These are phyloP conservation scores for Neophaeococcomyces aloes DNA, from an alignment of 2,329 filamentous ascomycete genomes.

Conservation along the genomic window DNA sequence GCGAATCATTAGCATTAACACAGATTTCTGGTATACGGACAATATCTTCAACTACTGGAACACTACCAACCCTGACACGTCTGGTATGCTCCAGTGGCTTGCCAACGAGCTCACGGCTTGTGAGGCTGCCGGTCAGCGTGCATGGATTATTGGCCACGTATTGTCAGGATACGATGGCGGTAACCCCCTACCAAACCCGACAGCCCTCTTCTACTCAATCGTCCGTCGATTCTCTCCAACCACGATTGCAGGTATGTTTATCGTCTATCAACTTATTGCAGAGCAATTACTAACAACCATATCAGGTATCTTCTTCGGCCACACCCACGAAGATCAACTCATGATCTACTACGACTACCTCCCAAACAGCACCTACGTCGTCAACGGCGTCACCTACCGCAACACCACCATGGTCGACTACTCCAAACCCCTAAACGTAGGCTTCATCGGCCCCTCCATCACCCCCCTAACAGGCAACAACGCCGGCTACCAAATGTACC, in stretches of 20 bases:
- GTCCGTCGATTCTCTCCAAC: conserved; percentile 19
- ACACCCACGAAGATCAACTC: conserved; percentile 24
- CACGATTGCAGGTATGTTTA: conserved; percentile 20
- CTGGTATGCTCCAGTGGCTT: conserved; percentile 20
- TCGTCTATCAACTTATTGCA: conserved; percentile 15
- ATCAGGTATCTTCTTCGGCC: conserved; percentile 13
- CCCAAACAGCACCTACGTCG: conserved; percentile 11
- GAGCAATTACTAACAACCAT: conserved; percentile 17
- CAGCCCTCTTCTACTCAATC: conserved; percentile 23
- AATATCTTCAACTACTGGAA: conserved; percentile 24
- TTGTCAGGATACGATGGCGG: conserved; percentile 20
- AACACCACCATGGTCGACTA: conserved; percentile 22
- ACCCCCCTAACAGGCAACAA: conserved; percentile 24
- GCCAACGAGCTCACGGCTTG: conserved; percentile 21
- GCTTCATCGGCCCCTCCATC: conserved; percentile 23
- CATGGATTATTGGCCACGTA: conserved; percentile 24
- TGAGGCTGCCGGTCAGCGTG: conserved; percentile 20
- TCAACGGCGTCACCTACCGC: conserved; percentile 8
- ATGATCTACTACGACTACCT: conserved; percentile 25
- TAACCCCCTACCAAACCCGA: conserved; percentile 19
- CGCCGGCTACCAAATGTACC: conserved; percentile 23
- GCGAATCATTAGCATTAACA: conserved; percentile 23
- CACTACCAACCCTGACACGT: conserved; percentile 21
- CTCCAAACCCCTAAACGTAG: conserved; percentile 20
- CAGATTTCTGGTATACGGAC: conserved; percentile 23